Evolutionary conservation across 768 basidiomycete species (phyloP).

Genomic region (Naganishia vishniacii): DNA sequence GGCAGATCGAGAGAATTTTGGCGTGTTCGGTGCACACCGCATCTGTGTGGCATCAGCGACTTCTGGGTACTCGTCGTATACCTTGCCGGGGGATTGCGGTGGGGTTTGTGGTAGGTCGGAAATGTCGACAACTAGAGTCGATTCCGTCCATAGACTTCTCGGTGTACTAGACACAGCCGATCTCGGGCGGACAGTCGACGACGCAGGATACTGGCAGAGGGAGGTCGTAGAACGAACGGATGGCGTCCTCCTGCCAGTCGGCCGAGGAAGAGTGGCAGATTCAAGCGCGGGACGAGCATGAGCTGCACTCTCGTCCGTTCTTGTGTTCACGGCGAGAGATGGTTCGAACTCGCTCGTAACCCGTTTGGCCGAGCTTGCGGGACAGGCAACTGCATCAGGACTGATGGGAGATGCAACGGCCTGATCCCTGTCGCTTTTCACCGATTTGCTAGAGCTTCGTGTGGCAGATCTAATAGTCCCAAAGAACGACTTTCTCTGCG

Average conservation of each 20-base stretch:
- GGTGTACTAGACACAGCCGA: background rate
- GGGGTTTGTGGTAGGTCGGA: slow-evolving; percentile 5
- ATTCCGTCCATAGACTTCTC: slow-evolving; percentile 12
- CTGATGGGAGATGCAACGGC: background rate
- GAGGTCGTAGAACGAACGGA: background rate
- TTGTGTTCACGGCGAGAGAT: background rate
- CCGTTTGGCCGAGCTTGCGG: background rate
- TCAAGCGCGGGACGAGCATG: background rate
- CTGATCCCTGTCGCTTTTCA: background rate
- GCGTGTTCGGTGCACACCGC: slow-evolving; percentile 11
- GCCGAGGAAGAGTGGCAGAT: background rate
- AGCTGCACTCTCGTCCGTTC: background rate
- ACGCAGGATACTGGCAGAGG: background rate
- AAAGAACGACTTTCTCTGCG: slow-evolving; percentile 8
- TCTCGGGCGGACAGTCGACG: background rate
- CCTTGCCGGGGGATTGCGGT: slow-evolving; percentile 1
- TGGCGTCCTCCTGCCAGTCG: slow-evolving; percentile 1
- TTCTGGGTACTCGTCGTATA: slow-evolving; percentile 15
- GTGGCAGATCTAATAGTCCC: background rate
- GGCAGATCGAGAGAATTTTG: slow-evolving; percentile 42
- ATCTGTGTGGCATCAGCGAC: background rate
- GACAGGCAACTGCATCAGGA: slow-evolving; percentile 10
- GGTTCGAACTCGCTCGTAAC: background rate
- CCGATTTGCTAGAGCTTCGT: background rate
- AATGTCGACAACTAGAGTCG: background rate